Percentiles rank a stretch among this genome's conserved stretches.
These are phyloP conservation scores for Cyberlindnera mrakii DNA, from an alignment of 805 yeast genomes.

Conservation along the genomic window DNA sequence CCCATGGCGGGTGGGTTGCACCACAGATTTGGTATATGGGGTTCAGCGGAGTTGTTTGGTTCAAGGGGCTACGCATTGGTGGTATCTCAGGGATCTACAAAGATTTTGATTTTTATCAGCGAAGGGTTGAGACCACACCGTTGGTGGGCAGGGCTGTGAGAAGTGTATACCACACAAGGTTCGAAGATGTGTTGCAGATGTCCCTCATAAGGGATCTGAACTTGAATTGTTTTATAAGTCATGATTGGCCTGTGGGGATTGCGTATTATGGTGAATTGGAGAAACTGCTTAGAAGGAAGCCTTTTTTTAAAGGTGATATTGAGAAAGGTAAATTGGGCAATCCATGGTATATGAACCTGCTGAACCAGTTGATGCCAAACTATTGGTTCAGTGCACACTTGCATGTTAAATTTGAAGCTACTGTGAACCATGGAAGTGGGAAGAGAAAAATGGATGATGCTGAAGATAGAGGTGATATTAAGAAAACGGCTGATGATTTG, in stretches of 20 bases:
- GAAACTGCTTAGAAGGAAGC: slow-evolving; percentile 49
- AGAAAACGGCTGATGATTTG: slow-evolving; percentile 15
- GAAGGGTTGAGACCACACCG: slow-evolving; percentile 42
- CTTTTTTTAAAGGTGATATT: slow-evolving; percentile 63
- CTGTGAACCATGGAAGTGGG: slow-evolving; percentile 31
- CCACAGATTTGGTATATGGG: slow-evolving; percentile 85
- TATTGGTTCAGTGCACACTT: slow-evolving; percentile 89
- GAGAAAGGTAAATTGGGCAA: slow-evolving; percentile 60
- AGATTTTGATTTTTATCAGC: slow-evolving; percentile 36
- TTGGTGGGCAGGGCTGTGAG: slow-evolving; percentile 40
- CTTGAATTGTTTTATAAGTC: slow-evolving; percentile 62
- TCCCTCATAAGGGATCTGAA: slow-evolving; percentile 28
- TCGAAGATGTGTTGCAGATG: slow-evolving; percentile 52
- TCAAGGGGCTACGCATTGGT: slow-evolving; percentile 66
- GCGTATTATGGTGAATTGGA: slow-evolving; percentile 55
- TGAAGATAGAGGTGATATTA: slow-evolving; percentile 1
- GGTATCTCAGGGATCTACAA: slow-evolving; percentile 86
- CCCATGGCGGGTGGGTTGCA: slow-evolving; percentile 91
- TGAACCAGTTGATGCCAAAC: slow-evolving; percentile 51
- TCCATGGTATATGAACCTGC: slow-evolving; percentile 52
- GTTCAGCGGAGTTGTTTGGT: slow-evolving; percentile 66
- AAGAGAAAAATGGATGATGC: slow-evolving; percentile 10
- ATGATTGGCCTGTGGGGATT: slow-evolving; percentile 93
- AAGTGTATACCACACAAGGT: slow-evolving; percentile 65
- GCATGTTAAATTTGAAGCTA: slow-evolving; percentile 69